Base-by-base conservation (phyloP, 2,329 filamentous ascomycete species). In the Calonectria leucothoes region DNA sequence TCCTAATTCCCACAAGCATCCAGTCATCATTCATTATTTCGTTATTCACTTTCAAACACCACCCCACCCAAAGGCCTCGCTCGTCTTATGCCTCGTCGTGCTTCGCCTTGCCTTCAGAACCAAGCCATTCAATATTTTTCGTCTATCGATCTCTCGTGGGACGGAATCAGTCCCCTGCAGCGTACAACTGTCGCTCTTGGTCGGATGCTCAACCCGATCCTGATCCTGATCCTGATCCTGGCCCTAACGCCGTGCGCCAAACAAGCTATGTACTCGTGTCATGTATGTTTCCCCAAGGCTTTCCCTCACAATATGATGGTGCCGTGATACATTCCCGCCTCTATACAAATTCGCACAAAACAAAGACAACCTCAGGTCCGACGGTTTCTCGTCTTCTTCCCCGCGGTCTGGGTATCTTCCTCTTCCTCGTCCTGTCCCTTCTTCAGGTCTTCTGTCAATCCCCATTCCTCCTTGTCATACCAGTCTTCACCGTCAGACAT, bases 401-500 rank as follows among this genome's bases (percentile, higher is more conserved):
- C 88, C 65, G 89, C 86, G 75, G 88, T 88, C 75, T 87, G 86
- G 73, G 86, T 88, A 75, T 95, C 94, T 81, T 96, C 94, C 81
- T 97, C 94, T 80, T 96, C 94, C 81, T 94, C 93, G 74, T 95
- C 94, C 79, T 94, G 93, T 0, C 94, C 94, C 85, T 97, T 97
- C 82, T 94, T 93, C 10, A 96, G 85, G 77, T 94, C 93, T 74
- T 94, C 93, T 11, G 91, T 89, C 63, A 97, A 83, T 0, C 90
- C 91, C 94, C 94, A 96, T 84, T 95, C 93, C 67, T 95, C 93
- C 80, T 91, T 91, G 83, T 97, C 95, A 81, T 95, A 96, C 94
- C 94, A 97, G 82, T 97, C 95, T 86, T 97, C 95, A 14, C 94
- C 94, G 82, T 97, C 95, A 65, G 93, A 95, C 92, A 97, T 92